Conservation (phyloP, 1,284 basidiomycete species). For the Boletus smithii region DNA sequence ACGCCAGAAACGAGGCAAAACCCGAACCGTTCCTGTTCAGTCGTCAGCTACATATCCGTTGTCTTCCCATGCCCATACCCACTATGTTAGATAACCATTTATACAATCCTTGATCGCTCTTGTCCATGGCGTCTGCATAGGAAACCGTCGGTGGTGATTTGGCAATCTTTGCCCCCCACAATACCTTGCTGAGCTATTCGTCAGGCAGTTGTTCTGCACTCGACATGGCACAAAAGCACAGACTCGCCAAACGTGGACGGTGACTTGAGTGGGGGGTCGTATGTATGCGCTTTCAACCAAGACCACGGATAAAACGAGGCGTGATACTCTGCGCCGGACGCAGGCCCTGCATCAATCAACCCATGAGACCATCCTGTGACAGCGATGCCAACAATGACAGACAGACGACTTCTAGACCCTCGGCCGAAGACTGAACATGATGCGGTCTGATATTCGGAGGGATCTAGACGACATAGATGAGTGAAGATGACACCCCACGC, state of each 20-base stretch:
- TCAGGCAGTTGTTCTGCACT: neutral
- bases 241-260: slow-evolving; percentile 39
- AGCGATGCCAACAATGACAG: neutral
- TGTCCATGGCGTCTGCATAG: slow-evolving; percentile 74
- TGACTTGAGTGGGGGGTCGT: slow-evolving; percentile 57
- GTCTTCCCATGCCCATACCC: slow-evolving; percentile 28
- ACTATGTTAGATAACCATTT: slow-evolving; percentile 85
- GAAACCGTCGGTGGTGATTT: slow-evolving; percentile 73
- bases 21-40: slow-evolving; percentile 72
- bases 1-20: slow-evolving; percentile 87
- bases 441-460: slow-evolving; percentile 68
- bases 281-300: slow-evolving; percentile 75
- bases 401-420: slow-evolving; percentile 73
- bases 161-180: slow-evolving; percentile 82
- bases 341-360: slow-evolving; percentile 48
- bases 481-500: slow-evolving; percentile 2
- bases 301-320: slow-evolving; percentile 83
- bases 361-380: slow-evolving; percentile 8
- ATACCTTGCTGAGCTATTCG: slow-evolving; percentile 50
- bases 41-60: slow-evolving; percentile 5
- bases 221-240: slow-evolving; percentile 15
- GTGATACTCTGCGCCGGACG: slow-evolving; percentile 50
- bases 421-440: slow-evolving; percentile 53
- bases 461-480: slow-evolving; percentile 49
- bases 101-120: slow-evolving; percentile 65